Evolutionary conservation across 139 green algal genomes (phyloP), one percentile per base, ranked within the genome.

Genomic region (Gonium pectorale): DNA sequence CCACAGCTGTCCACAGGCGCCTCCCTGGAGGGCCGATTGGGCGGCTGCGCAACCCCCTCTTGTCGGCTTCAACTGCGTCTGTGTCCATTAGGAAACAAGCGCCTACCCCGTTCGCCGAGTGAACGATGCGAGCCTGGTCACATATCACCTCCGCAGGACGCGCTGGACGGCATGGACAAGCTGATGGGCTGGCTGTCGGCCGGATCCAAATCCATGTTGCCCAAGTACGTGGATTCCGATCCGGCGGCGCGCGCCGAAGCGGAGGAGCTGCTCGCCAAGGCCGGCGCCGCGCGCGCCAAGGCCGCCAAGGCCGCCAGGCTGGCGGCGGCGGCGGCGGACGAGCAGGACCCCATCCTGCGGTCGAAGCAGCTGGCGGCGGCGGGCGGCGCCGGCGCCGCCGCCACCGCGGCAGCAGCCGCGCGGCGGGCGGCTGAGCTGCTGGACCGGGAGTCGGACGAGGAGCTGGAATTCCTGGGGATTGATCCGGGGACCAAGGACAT

Each of bases 391-490:
- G 67, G 22, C 66, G 37, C 9, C 66, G 68, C 29, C 68, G 4
- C 54, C 0, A 69, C 6, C 40, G 73, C 38, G 15, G 59, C 75
- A 0, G 75, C 59, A 17, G 75, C 75, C n/a, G 75, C 56, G 7
- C 19, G 19, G 33, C 4, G n/a, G 2, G 75, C 43, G 0, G 75
- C 59, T 2, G 59, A 68, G 59, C 41, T 82, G 24, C 31, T 82
- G 38, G 75, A 71, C 26, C 40, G 5, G n/a, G 75, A 82, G 46
- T 69, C 49, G 15, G 75, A 82, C 26, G 75, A 82, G 75, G 75
- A 82, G 29, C 59, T 82, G 29, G 75, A 82, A 31, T 59, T 71
- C 27, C 46, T 82, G 22, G 75, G 75, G 13, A 71, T 82, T 26
- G 59, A 71, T 54, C 75, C 59, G 33, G 38, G 46, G 22, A 44